These are phyloP conservation scores for Pichia exigua DNA, from an alignment of 805 yeast genomes.

Conservation along the genomic window DNA sequence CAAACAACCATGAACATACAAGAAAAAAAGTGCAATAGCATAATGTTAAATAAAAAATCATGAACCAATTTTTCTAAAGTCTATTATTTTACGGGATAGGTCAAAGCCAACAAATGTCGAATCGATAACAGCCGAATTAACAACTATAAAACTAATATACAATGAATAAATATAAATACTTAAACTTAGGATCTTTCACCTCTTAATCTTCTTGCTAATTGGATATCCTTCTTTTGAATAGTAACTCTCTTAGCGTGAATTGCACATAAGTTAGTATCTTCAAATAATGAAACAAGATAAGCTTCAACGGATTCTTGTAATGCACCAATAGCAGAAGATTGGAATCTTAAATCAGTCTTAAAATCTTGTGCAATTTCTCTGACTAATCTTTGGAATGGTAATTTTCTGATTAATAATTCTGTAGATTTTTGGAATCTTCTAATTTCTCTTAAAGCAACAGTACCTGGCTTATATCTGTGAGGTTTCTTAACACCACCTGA, in stretches of 20 bases:
- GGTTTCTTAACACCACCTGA: constrained; percentile 92
- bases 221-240: constrained; percentile 96
- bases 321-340: constrained; percentile 95
- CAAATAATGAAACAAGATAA: constrained; percentile 89
- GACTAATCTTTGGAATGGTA: constrained; percentile 95
- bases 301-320: constrained; percentile 98
- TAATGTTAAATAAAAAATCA: too few species aligned
- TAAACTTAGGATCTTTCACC: constrained; percentile 77
- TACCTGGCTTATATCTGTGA: constrained; percentile 96
- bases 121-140: neutral
- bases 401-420: constrained; percentile 88
- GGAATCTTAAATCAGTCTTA: constrained; percentile 92
- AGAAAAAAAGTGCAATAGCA: too few species aligned
- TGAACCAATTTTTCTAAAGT: neutral
- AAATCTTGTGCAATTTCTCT: constrained; percentile 94
- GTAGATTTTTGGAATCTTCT: constrained; percentile 97
- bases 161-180: constrained; percentile 4
- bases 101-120: neutral
- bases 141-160: constrained; percentile 17
- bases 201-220: constrained; percentile 95
- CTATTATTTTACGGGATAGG: neutral
- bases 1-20: too few species aligned
- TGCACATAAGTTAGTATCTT: constrained; percentile 97
- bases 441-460: constrained; percentile 93
- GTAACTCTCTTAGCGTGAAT: constrained; percentile 99